Percentiles rank a stretch among this genome's conserved stretches.
Conservation (phyloP, 305 asterid species). For the Rubia peregrina region DNA sequence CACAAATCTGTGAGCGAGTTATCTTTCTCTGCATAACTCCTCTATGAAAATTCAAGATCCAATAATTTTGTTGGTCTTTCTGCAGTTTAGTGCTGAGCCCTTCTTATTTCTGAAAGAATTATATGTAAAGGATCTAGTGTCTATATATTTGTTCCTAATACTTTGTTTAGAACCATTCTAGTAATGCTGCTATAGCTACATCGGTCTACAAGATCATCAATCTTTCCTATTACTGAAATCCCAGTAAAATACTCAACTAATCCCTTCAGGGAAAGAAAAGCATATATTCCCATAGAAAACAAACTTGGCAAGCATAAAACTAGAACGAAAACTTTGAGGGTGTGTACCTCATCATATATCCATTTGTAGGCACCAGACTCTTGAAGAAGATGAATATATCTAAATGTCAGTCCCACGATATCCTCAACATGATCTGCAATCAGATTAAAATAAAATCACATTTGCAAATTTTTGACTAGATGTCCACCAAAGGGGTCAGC, state of each 20-base stretch:
- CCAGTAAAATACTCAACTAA: background rate
- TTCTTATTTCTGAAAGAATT: background rate
- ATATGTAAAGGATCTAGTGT: background rate
- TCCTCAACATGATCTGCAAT: constrained; percentile 86
- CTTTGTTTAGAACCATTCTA: background rate
- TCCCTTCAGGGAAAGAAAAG: background rate
- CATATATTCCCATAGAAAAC: background rate
- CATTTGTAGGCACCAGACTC: constrained; percentile 69
- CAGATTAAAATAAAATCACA: constrained; percentile 1
- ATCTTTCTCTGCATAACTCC: background rate
- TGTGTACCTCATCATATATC: constrained; percentile 89
- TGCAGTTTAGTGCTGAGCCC: background rate
- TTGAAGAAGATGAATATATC: constrained; percentile 73
- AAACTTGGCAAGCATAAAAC: background rate
- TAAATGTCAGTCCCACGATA: constrained; percentile 71
- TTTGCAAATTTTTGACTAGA: background rate
- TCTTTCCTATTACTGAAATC: background rate
- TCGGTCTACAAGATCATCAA: constrained; percentile 1
- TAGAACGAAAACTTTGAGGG: background rate
- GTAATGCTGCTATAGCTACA: background rate
- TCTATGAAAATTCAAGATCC: background rate
- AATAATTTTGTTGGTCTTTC: background rate
- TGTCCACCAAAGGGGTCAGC: background rate
- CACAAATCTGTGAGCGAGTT: background rate
- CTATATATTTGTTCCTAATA: background rate